A percentile compares a stretch with the other conserved stretches of the same genome.
phyloP scores from a whole-genome alignment of 75 land plant genomes.

The Picea glauca region DNA sequence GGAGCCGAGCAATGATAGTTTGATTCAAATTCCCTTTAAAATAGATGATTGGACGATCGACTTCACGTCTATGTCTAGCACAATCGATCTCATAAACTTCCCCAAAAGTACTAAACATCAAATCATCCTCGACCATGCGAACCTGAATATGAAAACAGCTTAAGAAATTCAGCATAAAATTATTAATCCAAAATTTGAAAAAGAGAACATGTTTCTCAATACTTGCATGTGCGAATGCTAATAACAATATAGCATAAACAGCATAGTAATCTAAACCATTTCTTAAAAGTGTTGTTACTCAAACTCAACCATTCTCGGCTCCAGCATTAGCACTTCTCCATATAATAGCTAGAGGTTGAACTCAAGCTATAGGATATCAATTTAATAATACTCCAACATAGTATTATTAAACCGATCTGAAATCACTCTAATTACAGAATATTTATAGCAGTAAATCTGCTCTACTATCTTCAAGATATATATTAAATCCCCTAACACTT shows the following conservation, averaged over 20 bases:
- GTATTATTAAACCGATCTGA: too few species aligned
- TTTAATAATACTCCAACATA: too few species aligned
- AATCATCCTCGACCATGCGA: constrained; percentile 95
- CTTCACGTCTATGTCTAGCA: constrained; percentile 81
- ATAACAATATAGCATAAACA: too few species aligned
- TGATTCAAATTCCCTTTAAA: constrained; percentile 94
- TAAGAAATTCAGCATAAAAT: neutral
- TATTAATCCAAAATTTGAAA: neutral
- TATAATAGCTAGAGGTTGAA: neutral
- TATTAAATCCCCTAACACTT: too few species aligned
- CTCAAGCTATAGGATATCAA: too few species aligned
- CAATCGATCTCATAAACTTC: constrained; percentile 83
- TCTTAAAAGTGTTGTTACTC: neutral
- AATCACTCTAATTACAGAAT: too few species aligned
- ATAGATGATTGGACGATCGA: constrained; percentile 83
- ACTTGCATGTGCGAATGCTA: neutral
- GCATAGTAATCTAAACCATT: neutral
- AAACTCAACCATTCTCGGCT: too few species aligned
- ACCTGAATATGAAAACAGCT: constrained; percentile 39
- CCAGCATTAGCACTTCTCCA: too few species aligned
- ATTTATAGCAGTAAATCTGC: too few species aligned
- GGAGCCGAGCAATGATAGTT: constrained; percentile 79
- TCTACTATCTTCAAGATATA: too few species aligned
- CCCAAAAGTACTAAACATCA: constrained; percentile 97
- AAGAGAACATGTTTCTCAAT: neutral